Evolutionary conservation across 768 basidiomycete genomes (phyloP).

Genomic region (Tremella mesenterica): DNA sequence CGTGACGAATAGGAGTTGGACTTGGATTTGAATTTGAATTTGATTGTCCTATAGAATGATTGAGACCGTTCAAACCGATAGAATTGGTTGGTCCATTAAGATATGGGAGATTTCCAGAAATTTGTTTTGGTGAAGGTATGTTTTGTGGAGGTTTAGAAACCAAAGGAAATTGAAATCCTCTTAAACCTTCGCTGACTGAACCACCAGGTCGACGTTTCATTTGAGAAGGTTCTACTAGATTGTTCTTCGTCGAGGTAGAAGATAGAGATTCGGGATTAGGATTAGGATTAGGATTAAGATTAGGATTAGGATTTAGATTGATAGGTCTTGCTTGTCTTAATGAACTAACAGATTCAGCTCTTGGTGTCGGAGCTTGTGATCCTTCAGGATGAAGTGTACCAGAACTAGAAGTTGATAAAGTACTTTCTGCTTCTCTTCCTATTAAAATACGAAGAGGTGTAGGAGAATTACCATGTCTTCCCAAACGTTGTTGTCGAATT

Average conservation of each 20-base stretch:
- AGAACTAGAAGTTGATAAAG: background rate
- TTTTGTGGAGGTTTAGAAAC: slow-evolving; percentile 7
- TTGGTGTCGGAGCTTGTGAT: slow-evolving; percentile 3
- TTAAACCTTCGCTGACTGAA: slow-evolving; percentile 29
- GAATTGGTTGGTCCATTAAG: no score
- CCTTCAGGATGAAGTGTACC: background rate
- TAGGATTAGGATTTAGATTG: slow-evolving; percentile 24
- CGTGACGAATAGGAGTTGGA: slow-evolving; percentile 1
- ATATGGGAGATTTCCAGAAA: background rate
- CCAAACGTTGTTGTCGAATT: slow-evolving; percentile 9
- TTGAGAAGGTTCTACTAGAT: slow-evolving; percentile 14
- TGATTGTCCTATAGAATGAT: no score
- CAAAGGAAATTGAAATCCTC: slow-evolving; percentile 38
- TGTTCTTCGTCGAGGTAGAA: slow-evolving; percentile 14
- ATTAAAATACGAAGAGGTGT: background rate
- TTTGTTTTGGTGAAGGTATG: background rate
- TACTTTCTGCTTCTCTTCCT: background rate
- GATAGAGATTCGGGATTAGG: slow-evolving; percentile 24
- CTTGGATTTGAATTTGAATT: no score
- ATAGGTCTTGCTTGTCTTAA: slow-evolving; percentile 10
- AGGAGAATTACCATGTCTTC: background rate
- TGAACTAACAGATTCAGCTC: slow-evolving; percentile 1
- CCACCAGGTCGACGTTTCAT: slow-evolving; percentile 12
- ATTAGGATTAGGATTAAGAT: slow-evolving; percentile 18
- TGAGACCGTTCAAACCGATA: no score